These are phyloP conservation scores for Nadsonia commutata DNA, from an alignment of 1,139 yeast species.

Conservation along the genomic window DNA sequence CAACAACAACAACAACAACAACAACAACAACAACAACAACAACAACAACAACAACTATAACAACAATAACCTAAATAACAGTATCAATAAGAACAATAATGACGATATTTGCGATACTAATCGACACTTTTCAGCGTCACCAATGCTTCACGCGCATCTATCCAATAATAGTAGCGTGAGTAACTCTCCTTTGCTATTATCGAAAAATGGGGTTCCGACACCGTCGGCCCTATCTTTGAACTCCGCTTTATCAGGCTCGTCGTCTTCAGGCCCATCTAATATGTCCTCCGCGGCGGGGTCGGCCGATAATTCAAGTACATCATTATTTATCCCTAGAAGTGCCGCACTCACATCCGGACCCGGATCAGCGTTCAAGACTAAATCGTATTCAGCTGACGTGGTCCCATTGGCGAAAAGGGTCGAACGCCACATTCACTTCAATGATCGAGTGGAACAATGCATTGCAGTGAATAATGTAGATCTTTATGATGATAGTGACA, in stretches of 20 bases:
- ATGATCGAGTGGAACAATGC: slow-evolving; percentile 87
- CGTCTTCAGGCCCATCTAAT: not conserved
- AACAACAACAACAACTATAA: too few relatives aligned
- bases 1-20: too few relatives aligned
- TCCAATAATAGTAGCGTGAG: not conserved
- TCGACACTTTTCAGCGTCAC: not conserved
- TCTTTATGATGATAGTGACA: slow-evolving; percentile 26
- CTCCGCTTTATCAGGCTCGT: not conserved
- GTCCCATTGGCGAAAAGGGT: slow-evolving; percentile 7
- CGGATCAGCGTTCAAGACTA: not conserved
- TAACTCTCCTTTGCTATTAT: not conserved
- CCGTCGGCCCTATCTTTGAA: not conserved
- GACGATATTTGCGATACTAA: too few relatives aligned
- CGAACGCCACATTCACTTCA: slow-evolving; percentile 51
- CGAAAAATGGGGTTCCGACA: not conserved
- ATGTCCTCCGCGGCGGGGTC: not conserved
- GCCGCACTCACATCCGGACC: not conserved
- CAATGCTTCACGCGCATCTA: not conserved
- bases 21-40: too few relatives aligned
- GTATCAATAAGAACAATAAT: too few relatives aligned
- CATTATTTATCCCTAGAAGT: not conserved
- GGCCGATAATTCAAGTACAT: too few relatives aligned
- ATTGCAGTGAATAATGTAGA: slow-evolving; percentile 44
- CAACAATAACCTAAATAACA: too few relatives aligned
- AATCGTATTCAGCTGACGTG: not conserved